These are phyloP conservation scores for Populus davidiana DNA, from an alignment of 345 rosid species.

Conservation along the genomic window DNA sequence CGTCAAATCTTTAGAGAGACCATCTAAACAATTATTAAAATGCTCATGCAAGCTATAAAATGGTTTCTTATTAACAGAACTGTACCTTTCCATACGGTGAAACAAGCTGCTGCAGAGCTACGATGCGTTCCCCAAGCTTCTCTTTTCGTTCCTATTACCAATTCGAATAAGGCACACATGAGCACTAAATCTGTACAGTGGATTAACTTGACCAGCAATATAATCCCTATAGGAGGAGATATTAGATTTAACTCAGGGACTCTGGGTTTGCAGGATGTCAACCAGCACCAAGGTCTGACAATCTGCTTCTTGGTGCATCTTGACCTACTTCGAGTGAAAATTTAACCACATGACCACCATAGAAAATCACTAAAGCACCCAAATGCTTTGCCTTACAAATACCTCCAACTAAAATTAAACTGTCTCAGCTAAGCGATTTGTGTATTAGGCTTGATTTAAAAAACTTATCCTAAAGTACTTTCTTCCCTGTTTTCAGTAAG, in stretches of 20 bases:
- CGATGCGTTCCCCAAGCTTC: slow-evolving; percentile 80
- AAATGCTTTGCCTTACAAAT: background rate
- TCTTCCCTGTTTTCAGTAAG: background rate
- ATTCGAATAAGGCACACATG: slow-evolving; percentile 15
- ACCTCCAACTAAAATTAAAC: background rate
- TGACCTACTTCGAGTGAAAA: background rate
- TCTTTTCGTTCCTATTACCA: slow-evolving; percentile 73
- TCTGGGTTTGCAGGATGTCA: background rate
- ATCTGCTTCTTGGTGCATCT: background rate
- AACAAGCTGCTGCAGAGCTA: slow-evolving; percentile 88
- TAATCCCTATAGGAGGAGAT: background rate
- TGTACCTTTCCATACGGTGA: slow-evolving; percentile 95
- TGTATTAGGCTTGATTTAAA: background rate
- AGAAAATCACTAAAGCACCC: background rate
- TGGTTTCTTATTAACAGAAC: background rate
- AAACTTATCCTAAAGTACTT: background rate
- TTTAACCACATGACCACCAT: background rate
- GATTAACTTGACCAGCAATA: background rate
- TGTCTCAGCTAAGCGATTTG: background rate
- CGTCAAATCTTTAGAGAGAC: background rate
- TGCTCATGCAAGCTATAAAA: background rate
- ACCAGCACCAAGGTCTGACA: background rate
- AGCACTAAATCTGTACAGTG: background rate
- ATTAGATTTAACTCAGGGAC: background rate
- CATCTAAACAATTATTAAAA: background rate